These are phyloP conservation scores for Tillandsia leiboldiana DNA, from an alignment of 176 grass and related monocot species.

Conservation along the genomic window DNA sequence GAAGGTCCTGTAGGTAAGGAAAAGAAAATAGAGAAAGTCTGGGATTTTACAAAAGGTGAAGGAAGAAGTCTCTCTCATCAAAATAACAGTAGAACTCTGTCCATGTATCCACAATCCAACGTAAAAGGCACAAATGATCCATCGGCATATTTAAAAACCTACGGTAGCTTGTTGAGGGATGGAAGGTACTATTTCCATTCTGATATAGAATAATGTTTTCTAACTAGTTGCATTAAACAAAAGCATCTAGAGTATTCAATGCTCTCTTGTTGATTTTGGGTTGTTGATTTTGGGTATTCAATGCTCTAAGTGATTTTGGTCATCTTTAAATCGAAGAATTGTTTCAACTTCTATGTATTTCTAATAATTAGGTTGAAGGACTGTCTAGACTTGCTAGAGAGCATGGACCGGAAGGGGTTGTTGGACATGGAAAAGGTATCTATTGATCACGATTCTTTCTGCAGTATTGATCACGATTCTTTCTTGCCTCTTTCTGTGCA, in stretches of 20 bases:
- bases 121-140: conserved; percentile 34
- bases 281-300: background rate
- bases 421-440: conserved; percentile 82
- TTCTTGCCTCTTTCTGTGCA: background rate
- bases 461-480: background rate
- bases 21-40: conserved; percentile 31
- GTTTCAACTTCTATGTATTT: background rate
- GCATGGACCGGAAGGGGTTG: conserved; percentile 44
- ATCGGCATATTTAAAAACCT: conserved; percentile 51
- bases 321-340: background rate
- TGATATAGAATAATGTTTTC: conserved; percentile 11
- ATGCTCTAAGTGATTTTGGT: background rate
- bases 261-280: background rate
- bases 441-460: background rate
- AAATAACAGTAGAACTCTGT: conserved; percentile 34
- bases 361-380: conserved; percentile 58
- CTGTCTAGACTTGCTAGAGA: conserved; percentile 61
- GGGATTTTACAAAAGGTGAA: conserved; percentile 25
- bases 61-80: conserved; percentile 28
- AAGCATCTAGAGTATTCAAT: conserved; percentile 7
- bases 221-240: conserved; percentile 14
- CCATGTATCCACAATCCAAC: conserved; percentile 24
- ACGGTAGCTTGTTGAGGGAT: conserved; percentile 58
- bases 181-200: conserved; percentile 51
- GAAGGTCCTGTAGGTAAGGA: conserved; percentile 51